phyloP scores from a whole-genome alignment of 2,329 filamentous ascomycete genomes.

The Monosporascus sp. region DNA sequence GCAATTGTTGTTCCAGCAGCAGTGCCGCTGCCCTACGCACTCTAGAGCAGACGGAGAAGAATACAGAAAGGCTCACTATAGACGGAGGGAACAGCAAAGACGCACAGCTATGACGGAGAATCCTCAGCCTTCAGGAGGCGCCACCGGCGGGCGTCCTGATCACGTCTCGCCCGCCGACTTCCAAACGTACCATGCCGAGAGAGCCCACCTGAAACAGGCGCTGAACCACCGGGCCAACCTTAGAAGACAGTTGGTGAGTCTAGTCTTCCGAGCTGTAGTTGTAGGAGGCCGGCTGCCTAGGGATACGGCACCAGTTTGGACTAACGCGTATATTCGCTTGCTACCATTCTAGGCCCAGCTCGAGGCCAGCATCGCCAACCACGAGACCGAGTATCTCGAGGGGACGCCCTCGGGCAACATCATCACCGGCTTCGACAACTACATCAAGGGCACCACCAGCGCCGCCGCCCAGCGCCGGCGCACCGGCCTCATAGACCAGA shows the following conservation, averaged over 20 bases:
- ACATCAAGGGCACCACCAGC: constrained; percentile 82
- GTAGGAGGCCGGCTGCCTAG: not conserved
- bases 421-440: constrained; percentile 95
- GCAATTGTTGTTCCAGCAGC: too few species aligned
- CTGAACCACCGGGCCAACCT: not conserved
- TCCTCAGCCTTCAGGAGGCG: not conserved
- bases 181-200: not conserved
- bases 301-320: not conserved
- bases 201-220: not conserved
- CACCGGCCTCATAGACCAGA: constrained; percentile 60
- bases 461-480: constrained; percentile 59
- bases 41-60: too few species aligned
- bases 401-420: constrained; percentile 89
- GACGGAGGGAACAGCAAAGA: too few species aligned
- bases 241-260: not conserved
- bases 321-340: not conserved
- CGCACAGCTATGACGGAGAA: not conserved
- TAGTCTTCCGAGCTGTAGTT: not conserved
- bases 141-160: not conserved
- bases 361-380: constrained; percentile 79
- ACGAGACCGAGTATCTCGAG: constrained; percentile 85
- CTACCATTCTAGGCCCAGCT: constrained; percentile 40
- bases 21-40: too few species aligned
- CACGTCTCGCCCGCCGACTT: not conserved
- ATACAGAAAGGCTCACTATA: too few species aligned